Evolutionary conservation across 345 rosid species (phyloP), one percentile per base, ranked within the genome.

Genomic region (Salix koriyanagi): DNA sequence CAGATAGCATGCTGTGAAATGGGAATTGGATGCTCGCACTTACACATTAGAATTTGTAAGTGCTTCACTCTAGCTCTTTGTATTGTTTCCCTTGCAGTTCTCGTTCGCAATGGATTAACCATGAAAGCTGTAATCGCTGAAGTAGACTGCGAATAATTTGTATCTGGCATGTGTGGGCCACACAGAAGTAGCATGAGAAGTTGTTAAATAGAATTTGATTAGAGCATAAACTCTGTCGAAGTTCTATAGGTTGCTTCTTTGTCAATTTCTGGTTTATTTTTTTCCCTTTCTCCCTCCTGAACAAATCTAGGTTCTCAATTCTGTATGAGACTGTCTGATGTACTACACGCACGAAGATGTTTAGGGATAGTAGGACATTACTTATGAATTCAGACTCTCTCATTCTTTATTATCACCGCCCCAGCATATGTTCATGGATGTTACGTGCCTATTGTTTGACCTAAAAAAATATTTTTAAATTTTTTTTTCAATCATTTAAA

Each of bases 1-100:
- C 78, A 6, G 84, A 81, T 54, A 81, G 84, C 30, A 81, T 81
- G 84, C n/a, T 81, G 73, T 81, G 65, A 81, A 68, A 44, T 46
- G 48, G 42, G 23, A 2, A 34, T 25, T 48, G 60, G 60, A 23
- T 67, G 69, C 37, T 68, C 37, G 72, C 60, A 67, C 28, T 64
- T 67, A 68, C 34, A 23, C 11, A 23, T 26, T 50, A 54, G 39
- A 15, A 34, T 78, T 77, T 70, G 56, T 12, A 76, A 72, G 54
- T 74, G 62, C 54, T 70, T 30, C 66, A 26, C 41, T 1, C 25
- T 23, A 37, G 41, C 62, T 60, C 46, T 18, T 1, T 6, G 41
- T 48, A 37, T 37, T 69, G 32, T 16, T 62, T 9, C 44, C 32
- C 9, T 21, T n/a, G 36, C 23, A 41, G 58, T 73, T 58, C 71